Evolutionary conservation across 371 early-diverging fungal genomes (phyloP), one percentile per base, ranked within the genome.

Genomic region (Mortierella sp.): DNA sequence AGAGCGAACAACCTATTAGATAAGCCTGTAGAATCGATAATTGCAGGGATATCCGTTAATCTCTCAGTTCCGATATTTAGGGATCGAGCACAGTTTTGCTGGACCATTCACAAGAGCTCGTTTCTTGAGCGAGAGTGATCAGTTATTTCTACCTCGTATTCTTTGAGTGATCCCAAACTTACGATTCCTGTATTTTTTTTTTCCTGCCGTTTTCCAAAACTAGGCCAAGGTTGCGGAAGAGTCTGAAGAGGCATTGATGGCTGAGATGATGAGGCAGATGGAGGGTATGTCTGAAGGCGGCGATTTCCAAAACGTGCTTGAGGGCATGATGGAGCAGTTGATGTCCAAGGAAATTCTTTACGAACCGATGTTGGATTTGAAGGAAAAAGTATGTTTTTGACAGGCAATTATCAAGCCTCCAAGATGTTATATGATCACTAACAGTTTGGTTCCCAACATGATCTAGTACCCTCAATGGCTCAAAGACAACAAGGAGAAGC

Each of bases 321-420:
- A 94, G 71, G 92, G 91, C 26, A 92, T 97, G 87, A 94, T 98
- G 91, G 91, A 93, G 58, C 91, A 95, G 79, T 83, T 98, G 45
- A 93, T 96, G 93, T 92, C 93, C 59, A 96, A 95, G 76, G 97
- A 97, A 54, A 80, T 97, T 47, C 86, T 98, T 26, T 94, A 96
- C 83, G 97, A 97, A 76, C 97, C 98, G 17, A 93, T 98, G 90
- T 93, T 93, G 84, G 96, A 97, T 61, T 83, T 98, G 66, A 86
- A 88, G 28, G 80, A 66, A 7, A 92, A 92, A 88, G 93, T 93
- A 47, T 7, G 17, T 47, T 47, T 47, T 6, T 15, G 45, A 45
- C n/a, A 17, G n/a, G n/a, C n/a, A n/a, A 37, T 37, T 1, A 3
- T 37, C 40, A 10, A 13, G 10, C 13, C 13, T 37, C 40, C 8